Evolutionary conservation across 768 basidiomycete genomes (phyloP), one percentile per base, ranked within the genome.

Genomic region (Phallus indusiatus): DNA sequence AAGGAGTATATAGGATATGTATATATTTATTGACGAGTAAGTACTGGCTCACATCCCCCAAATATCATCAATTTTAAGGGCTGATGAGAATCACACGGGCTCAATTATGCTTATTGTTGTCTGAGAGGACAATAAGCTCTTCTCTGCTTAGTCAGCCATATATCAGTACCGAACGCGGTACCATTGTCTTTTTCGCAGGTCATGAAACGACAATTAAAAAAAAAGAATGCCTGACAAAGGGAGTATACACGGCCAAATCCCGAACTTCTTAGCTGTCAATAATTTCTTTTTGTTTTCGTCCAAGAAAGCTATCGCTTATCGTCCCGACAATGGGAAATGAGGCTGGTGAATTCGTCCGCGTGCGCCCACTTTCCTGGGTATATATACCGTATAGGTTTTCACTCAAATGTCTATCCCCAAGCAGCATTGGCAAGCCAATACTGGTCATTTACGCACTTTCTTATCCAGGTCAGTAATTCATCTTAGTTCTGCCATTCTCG

Each of bases 391-490:
- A 0, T 33, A 5, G 16, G 10, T 20, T 11, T 52, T 20, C 49
- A 21, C 36, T 20, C 50, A 28, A 11, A 20, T 34, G 17, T 51
- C 35, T 52, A 46, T 42, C 42, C n/a, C 42, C 42, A n/a, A 52
- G 34, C 57, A 59, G 57, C 47, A 59, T 59, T 51, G 57, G 57
- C 57, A 48, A 59, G 57, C 57, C 57, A 59, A 48, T 48, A 59
- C 57, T 59, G 49, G 57, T 59, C 49, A 48, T 59, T 48, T 34
- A 42, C 42, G 4, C 42, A 42, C 42, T 18, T 52, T 51, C 50
- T 51, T 42, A 20, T 59, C 49, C 21, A 59, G 57, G 57, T 59
- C 50, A 59, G 57, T 58, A 16, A 18, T 8, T 18, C 28, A 18
- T 35, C 8, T 59, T 36, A 18, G 17, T 33, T 2, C 46, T 21